Base-by-base conservation (phyloP, 805 yeast genomes). In the Saturnispora mendoncae region DNA sequence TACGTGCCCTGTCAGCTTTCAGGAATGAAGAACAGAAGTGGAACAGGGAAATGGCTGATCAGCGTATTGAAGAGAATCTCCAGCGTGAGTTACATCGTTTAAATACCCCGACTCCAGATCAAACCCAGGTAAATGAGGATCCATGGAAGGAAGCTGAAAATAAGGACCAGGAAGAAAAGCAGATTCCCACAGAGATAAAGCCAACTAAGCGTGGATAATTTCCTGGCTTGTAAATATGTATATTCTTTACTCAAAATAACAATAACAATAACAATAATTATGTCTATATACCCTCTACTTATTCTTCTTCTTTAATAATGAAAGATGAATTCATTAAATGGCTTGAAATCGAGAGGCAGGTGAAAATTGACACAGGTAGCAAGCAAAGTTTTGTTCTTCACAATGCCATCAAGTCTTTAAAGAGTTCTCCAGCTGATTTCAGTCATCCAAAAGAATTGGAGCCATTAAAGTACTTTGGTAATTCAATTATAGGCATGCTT, bases 401-500 rank as follows among this genome's bases (percentile, higher is more conserved):
- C 39, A 68, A 69, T 46, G 94, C 94, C 0, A 55, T 72, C 38
- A 75, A 68, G 21, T 67, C 71, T 25, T 53, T 87, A 20, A 56
- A 62, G 33, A 62, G 61, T 2, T 64, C 66, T 39, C 71, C 71
- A 0, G 67, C 58, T 0, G 61, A 65, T 10, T 67, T 84, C 20
- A 51, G 55, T 26, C 72, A 72, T 43, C 84, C 92, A 1, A 61
- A 63, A 25, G 78, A 83, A 39, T 64, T 90, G 33, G 58, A 60
- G 13, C 66, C 68, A 49, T 67, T 90, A 32, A 79, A 72, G 43
- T 82, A 67, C 35, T 69, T 90, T 27, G 97, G 97, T 1, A 80
- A 75, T 10, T 77, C 79, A 42, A 77, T 84, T 6, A 75, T 83
- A 26, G 61, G 57, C 2, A 53, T 61, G 23, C 61, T 90, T 43